Base-by-base conservation (phyloP, 768 basidiomycete genomes). In the Xerocomus potaroensis region DNA sequence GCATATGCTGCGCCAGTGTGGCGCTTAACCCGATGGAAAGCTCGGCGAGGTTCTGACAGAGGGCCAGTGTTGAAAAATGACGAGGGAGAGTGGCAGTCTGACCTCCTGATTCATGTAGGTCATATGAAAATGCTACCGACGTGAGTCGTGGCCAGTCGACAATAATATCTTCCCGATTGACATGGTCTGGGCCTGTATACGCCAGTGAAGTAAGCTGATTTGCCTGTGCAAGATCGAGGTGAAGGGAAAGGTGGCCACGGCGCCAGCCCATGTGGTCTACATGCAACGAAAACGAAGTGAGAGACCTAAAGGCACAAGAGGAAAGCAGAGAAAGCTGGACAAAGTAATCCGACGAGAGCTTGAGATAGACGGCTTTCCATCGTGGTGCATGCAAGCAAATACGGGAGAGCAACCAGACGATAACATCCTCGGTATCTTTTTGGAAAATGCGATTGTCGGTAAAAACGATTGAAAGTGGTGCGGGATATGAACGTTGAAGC, bases 261-360 rank as follows among this genome's bases (percentile, higher is more conserved):
- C 58, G 56, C 61, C 61, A 61, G 18, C 59, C 59, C 58, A 62
- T 61, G 40, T 63, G 61, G 23, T 62, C 61, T 21, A 53, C 47
- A 22, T 61, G 62, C 4, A 56, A 41, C 14, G 61, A 51, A 31
- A 63, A 54, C 21, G 59, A 54, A 5, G 49, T 27, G 18, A 63
- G 56, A 4, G 61, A 53, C 0, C 59, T 49, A 22, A 61, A 61
- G 0, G 47, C 43, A 16, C 56, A 61, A 0, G 58, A 50, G 5
- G 61, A 58, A 9, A 63, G 49, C 7, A 21, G 32, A 16, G 45
- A 26, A 9, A 63, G 48, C 21, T 39, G 50, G 1, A 35, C 22
- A 34, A 63, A 63, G 36, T 63, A 63, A 29, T 61, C 58, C 3
- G 62, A 61, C 29, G 61, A 63, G 38, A 63, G 49, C 27, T 63